Evolutionary conservation across 1,284 basidiomycete species (phyloP), one percentile per base, ranked within the genome.

Genomic region (Kalmanozyma brasiliensis): DNA sequence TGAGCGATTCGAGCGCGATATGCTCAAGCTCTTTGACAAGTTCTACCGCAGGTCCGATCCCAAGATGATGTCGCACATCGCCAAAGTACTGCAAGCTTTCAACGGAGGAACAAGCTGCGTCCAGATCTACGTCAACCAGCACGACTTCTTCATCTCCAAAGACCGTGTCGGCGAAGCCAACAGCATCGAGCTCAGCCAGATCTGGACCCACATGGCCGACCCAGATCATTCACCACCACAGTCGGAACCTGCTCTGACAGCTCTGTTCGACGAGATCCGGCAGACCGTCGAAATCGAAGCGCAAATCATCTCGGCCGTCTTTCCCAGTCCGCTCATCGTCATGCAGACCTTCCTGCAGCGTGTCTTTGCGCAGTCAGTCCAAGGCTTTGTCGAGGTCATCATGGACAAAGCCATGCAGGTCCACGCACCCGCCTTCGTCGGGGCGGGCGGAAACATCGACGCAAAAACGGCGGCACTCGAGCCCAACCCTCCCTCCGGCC

Each of bases 11-110:
- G 96, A 99, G 84, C 97, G 96, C 83, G 95, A 98, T 80, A 95
- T 98, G 89, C 88, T 98, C 52, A 89, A 91, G 79, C 85, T 98
- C 41, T 99, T 99, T 79, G 96, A 99, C 83, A 79, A 80, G 33
- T 79, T 80, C 78, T 98, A 98, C 83, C 88, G 94, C 49, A 92
- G 93, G 80, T 94, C 94, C 30, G 96, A 99, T 80, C 96, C 96
- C 0, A 94, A 94, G 83, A 93, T 96, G 90, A 99, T 99, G 96
- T 92, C 93, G 84, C 96, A 98, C 81, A 98, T 95, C 79, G 95
- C 96, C 1, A 92, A 94, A 84, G 96, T 94, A 2, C 85, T 99
- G 4, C 88, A 97, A 40, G 95, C 97, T 80, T 99, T 99, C 85
- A 99, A 99, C 76, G 96, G 96, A 4, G 96, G 96, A 10, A 87